Conservation (phyloP, 768 basidiomycete species). For the Boletus sp. region DNA sequence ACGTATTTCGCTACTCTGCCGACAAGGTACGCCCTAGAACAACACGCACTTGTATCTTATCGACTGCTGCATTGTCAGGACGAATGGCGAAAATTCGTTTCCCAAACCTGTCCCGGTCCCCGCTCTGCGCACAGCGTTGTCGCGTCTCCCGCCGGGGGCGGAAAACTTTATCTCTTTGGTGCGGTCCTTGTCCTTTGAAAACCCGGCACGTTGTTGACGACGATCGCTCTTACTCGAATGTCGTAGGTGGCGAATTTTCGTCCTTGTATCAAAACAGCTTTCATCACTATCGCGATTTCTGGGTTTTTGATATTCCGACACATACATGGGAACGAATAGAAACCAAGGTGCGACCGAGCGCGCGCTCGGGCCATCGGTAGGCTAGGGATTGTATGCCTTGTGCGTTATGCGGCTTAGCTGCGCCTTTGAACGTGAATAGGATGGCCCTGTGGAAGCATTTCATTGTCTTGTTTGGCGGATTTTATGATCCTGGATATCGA, state of each 20-base stretch:
- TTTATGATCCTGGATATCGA: constrained; percentile 81
- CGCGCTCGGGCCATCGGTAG: constrained; percentile 79
- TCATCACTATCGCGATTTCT: constrained; percentile 87
- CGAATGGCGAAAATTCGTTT: constrained; percentile 87
- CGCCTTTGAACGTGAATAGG: constrained; percentile 32
- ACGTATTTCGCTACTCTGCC: constrained; percentile 81
- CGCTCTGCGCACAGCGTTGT: constrained; percentile 84
- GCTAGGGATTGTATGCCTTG: not conserved
- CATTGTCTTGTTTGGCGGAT: constrained; percentile 85
- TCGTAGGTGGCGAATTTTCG: constrained; percentile 78
- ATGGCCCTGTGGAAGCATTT: constrained; percentile 91
- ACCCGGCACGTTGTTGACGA: not conserved
- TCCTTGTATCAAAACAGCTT: constrained; percentile 79
- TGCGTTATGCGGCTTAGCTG: not conserved
- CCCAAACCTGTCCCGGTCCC: constrained; percentile 82
- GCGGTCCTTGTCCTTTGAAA: not conserved
- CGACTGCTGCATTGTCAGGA: constrained; percentile 40
- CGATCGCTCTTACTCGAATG: not conserved
- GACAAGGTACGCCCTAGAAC: constrained; percentile 52
- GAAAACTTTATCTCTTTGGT: constrained; percentile 85
- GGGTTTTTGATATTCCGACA: constrained; percentile 77
- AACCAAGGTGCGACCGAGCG: constrained; percentile 74
- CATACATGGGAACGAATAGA: constrained; percentile 89
- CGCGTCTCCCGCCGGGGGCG: constrained; percentile 71
- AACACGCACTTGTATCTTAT: not conserved